Percentiles rank a stretch among this genome's conserved stretches.
Evolutionary conservation across 192 early-diverging fungal species (phyloP).

Genomic region (Coemansia sp.): DNA sequence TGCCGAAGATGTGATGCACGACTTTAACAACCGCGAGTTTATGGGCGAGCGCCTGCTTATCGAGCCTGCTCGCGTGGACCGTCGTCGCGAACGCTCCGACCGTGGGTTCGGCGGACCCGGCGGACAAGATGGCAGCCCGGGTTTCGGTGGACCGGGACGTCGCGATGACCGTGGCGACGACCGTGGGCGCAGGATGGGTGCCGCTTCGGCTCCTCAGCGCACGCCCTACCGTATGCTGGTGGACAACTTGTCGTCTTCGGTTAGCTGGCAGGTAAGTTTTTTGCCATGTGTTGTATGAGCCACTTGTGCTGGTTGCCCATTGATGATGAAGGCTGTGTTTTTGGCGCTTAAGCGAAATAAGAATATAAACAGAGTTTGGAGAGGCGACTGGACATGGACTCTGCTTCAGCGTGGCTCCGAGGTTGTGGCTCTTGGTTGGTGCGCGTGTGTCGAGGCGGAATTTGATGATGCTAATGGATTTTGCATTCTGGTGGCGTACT

Average conservation of each 20-base stretch:
- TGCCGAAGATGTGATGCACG: conserved; percentile 87
- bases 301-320: too few species aligned
- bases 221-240: conserved; percentile 73
- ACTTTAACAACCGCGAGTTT: conserved; percentile 79
- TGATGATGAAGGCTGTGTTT: conserved; percentile 6
- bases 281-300: background rate
- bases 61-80: conserved; percentile 74
- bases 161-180: conserved; percentile 45
- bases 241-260: conserved; percentile 77
- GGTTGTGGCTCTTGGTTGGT: conserved; percentile 6
- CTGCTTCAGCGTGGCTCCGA: background rate
- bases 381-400: background rate
- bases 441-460: conserved; percentile 24
- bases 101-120: background rate
- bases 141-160: conserved; percentile 33
- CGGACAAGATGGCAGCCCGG: conserved; percentile 7
- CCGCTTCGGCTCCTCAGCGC: conserved; percentile 43
- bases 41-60: conserved; percentile 84
- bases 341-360: background rate
- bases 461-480: conserved; percentile 5
- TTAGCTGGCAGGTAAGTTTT: conserved; percentile 75
- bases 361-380: background rate
- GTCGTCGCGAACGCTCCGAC: conserved; percentile 45
- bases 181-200: conserved; percentile 45
- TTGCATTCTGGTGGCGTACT: conserved; percentile 1